Conservation (phyloP, 345 rosid species). For the Eucalyptus curtisii region DNA sequence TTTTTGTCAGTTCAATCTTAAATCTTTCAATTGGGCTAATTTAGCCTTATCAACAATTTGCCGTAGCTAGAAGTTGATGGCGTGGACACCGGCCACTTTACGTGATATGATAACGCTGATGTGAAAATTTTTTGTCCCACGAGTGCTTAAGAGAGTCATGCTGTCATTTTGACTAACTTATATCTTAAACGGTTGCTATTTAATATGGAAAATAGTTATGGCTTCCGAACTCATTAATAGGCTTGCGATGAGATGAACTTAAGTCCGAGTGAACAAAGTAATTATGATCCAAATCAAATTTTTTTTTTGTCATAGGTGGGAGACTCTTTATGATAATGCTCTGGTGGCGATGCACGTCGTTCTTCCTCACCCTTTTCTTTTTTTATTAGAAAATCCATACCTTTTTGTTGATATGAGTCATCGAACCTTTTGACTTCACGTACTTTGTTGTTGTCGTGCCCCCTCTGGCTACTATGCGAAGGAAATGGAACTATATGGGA, state of each 20-base stretch:
- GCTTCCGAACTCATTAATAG: fast-evolving
- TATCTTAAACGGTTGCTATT: not conserved
- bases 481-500: not conserved
- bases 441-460: not conserved
- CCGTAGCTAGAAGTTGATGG: not conserved
- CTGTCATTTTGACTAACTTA: fast-evolving
- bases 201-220: not conserved
- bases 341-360: not conserved
- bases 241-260: not conserved
- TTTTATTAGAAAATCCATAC: not conserved
- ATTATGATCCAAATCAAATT: not conserved
- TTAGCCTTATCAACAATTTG: too few relatives aligned
- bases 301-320: not conserved
- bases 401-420: not conserved
- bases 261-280: fast-evolving
- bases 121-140: fast-evolving
- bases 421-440: not conserved
- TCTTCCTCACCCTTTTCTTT: not conserved
- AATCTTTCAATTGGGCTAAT: too few relatives aligned
- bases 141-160: fast-evolving
- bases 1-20: too few relatives aligned
- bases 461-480: not conserved
- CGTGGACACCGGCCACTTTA: fast-evolving
- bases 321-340: not conserved
- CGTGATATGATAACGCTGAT: fast-evolving